Conservation (phyloP, 805 yeast genomes). For the Tetrapisispora arboricola region DNA sequence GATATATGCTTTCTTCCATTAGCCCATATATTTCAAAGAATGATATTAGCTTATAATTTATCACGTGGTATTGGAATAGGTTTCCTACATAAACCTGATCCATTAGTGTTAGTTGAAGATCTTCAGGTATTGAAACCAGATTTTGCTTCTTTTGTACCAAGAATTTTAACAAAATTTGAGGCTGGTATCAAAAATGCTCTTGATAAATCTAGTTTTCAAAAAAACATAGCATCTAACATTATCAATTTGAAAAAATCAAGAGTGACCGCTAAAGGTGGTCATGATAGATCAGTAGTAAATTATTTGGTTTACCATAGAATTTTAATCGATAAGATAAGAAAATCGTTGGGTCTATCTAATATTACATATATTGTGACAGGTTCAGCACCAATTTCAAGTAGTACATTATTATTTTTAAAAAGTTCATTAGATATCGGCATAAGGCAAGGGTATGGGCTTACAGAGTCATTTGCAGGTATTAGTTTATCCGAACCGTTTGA, state of each 20-base stretch:
- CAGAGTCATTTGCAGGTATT: slow-evolving; percentile 63
- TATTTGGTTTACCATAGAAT: slow-evolving; percentile 25
- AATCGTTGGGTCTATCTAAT: slow-evolving; percentile 40
- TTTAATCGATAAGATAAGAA: slow-evolving; percentile 35
- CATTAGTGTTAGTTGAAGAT: slow-evolving; percentile 47
- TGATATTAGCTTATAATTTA: slow-evolving; percentile 34
- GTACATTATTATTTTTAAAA: slow-evolving; percentile 50
- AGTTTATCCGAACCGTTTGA: slow-evolving; percentile 38
- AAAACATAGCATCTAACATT: slow-evolving; percentile 18
- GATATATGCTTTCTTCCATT: slow-evolving; percentile 42
- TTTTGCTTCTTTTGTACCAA: slow-evolving; percentile 48
- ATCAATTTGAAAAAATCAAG: slow-evolving; percentile 18
- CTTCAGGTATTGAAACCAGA: slow-evolving; percentile 45
- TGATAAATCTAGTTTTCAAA: slow-evolving; percentile 15
- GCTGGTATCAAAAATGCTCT: slow-evolving; percentile 41
- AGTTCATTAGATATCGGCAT: slow-evolving; percentile 48
- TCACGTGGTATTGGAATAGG: slow-evolving; percentile 42
- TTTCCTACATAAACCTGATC: slow-evolving; percentile 45
- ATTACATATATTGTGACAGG: slow-evolving; percentile 38
- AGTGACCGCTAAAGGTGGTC: slow-evolving; percentile 26
- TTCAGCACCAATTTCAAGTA: slow-evolving; percentile 61
- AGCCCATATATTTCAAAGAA: slow-evolving; percentile 50
- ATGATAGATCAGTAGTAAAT: slow-evolving; percentile 32
- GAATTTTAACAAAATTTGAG: slow-evolving; percentile 53
- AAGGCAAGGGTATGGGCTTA: slow-evolving; percentile 66